Conservation (phyloP, 345 rosid species). For the Excoecaria cochinchinensis region DNA sequence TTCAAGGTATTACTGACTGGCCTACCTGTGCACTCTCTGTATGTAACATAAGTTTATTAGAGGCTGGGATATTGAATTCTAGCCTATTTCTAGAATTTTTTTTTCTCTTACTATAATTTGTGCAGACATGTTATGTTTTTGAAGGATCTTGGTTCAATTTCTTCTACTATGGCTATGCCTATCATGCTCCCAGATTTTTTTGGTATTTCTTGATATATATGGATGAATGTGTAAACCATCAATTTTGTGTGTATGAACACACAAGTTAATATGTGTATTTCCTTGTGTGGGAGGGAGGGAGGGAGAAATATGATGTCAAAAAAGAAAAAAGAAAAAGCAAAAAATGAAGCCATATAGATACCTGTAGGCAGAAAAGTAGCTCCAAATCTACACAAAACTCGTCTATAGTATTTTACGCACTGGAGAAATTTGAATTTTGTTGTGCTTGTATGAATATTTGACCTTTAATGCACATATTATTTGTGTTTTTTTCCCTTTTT, state of each 20-base stretch:
- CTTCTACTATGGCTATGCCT: background rate
- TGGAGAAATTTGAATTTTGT: background rate
- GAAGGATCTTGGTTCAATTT: background rate
- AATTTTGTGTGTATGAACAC: background rate
- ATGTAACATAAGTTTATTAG: constrained; percentile 8
- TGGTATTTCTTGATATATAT: background rate
- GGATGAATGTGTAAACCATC: background rate
- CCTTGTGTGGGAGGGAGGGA: too few species aligned
- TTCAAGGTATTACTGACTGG: constrained; percentile 67
- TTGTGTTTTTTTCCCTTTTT: too few species aligned
- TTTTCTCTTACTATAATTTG: background rate
- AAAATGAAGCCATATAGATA: too few species aligned
- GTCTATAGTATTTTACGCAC: background rate
- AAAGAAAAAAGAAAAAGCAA: too few species aligned
- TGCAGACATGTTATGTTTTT: background rate
- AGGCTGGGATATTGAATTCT: constrained; percentile 2
- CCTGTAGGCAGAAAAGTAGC: too few species aligned
- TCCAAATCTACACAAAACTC: background rate
- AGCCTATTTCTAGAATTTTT: background rate
- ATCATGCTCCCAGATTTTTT: background rate
- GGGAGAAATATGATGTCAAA: too few species aligned
- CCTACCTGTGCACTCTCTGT: constrained; percentile 9
- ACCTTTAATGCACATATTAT: too few species aligned
- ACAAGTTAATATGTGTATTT: too few species aligned
- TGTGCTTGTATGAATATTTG: too few species aligned